Evolutionary conservation across 1,284 basidiomycete genomes (phyloP).

Genomic region (Pterulicium gracile): DNA sequence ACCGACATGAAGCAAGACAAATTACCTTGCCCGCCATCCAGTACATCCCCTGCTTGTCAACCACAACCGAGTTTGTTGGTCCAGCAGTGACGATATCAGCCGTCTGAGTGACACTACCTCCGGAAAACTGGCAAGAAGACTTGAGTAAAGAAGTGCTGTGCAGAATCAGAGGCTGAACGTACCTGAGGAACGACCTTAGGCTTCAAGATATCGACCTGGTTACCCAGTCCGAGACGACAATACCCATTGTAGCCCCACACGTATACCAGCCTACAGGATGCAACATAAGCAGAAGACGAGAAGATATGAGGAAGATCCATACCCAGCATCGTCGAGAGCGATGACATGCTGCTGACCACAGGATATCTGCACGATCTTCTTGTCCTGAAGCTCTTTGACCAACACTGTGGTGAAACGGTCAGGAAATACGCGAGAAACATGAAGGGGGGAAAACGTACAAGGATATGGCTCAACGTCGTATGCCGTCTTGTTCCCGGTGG

Average conservation of each 20-base stretch:
- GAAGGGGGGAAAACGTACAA: conserved; percentile 30
- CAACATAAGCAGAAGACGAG: conserved; percentile 3
- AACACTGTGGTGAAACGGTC: conserved; percentile 37
- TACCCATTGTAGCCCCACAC: conserved; percentile 85
- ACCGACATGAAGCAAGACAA: conserved; percentile 9
- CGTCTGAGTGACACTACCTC: conserved; percentile 53
- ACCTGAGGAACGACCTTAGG: conserved; percentile 74
- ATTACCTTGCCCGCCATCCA: conserved; percentile 74
- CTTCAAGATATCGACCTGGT: conserved; percentile 71
- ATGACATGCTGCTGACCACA: conserved; percentile 84
- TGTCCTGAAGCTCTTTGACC: conserved; percentile 62
- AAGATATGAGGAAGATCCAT: conserved; percentile 13
- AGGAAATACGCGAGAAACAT: conserved; percentile 8
- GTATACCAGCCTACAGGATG: conserved; percentile 49
- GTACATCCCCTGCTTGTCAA: conserved; percentile 77
- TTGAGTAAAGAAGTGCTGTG: conserved; percentile 1
- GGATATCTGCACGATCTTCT: conserved; percentile 70
- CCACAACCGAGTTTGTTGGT: conserved; percentile 72
- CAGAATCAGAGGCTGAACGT: conserved; percentile 3
- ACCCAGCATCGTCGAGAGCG: conserved; percentile 73
- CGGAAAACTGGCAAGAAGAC: conserved; percentile 47
- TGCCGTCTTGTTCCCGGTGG: conserved; percentile 71
- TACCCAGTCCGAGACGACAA: conserved; percentile 72
- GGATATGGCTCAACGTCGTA: conserved; percentile 76
- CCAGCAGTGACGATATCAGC: conserved; percentile 68